phyloP scores from a whole-genome alignment of 306 rosid species.

The Nissolia schottii region DNA sequence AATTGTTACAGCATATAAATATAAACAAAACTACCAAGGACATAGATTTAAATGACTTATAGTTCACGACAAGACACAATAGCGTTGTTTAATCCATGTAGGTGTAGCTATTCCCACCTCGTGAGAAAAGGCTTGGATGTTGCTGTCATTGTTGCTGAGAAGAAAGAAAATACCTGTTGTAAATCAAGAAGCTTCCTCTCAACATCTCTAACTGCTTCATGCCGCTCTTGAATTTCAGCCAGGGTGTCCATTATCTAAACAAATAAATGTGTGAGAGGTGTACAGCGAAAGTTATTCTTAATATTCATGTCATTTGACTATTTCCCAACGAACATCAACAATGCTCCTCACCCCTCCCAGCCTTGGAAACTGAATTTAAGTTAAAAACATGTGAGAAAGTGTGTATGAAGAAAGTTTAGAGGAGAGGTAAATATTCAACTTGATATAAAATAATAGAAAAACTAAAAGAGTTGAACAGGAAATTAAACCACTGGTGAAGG shows the following conservation, averaged over 20 bases:
- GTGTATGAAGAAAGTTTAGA: not conserved
- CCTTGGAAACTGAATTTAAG: not conserved
- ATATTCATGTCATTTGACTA: not conserved
- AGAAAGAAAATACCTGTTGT: conserved; percentile 53
- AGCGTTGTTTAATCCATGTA: not conserved
- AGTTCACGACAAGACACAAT: not conserved
- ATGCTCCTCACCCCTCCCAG: not conserved
- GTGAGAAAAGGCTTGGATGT: not conserved
- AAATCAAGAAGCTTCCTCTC: conserved; percentile 90
- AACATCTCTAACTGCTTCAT: conserved; percentile 84
- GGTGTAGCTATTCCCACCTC: not conserved
- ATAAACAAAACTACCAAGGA: too few relatives aligned
- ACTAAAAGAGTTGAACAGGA: not conserved
- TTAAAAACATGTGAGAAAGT: not conserved
- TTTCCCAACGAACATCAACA: not conserved
- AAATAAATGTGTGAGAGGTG: conserved; percentile 10
- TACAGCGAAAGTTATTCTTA: not conserved
- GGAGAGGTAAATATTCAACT: not conserved
- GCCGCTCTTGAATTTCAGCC: conserved; percentile 96
- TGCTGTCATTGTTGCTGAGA: not conserved
- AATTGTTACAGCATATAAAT: not conserved
- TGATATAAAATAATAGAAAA: not conserved
- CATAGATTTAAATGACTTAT: too few relatives aligned
- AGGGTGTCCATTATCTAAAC: conserved; percentile 82
- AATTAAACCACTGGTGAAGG: not conserved